A percentile compares a stretch with the other conserved stretches of the same genome.
These are phyloP conservation scores for Ceratocystiopsis brevicomis DNA, from an alignment of 2,329 filamentous ascomycete species.

Conservation along the genomic window DNA sequence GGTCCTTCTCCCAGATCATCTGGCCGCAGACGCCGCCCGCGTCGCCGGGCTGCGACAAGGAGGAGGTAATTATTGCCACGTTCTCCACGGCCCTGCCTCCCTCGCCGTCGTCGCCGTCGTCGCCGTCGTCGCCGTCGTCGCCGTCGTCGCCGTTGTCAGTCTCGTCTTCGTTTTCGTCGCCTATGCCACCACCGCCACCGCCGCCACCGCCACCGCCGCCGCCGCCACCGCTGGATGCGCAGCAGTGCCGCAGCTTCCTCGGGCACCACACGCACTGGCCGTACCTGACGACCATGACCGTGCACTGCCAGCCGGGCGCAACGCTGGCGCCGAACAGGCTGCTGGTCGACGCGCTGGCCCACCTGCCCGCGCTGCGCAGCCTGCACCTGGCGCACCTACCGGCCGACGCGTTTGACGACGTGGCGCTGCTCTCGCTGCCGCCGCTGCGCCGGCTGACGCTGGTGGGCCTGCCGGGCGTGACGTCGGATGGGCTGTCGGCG, in stretches of 20 bases:
- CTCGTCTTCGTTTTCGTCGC: neutral
- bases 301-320: constrained; percentile 39
- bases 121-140: no score
- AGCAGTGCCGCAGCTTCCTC: constrained; percentile 17
- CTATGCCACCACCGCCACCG: constrained; percentile 17
- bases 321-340: constrained; percentile 33
- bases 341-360: constrained; percentile 28
- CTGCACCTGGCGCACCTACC: constrained; percentile 41
- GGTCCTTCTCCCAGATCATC: constrained; percentile 4
- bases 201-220: constrained; percentile 15
- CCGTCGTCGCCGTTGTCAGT: neutral
- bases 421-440: constrained; percentile 34
- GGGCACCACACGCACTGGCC: constrained; percentile 34
- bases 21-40: constrained; percentile 1
- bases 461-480: constrained; percentile 35
- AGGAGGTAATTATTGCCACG: neutral
- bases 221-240: constrained; percentile 20
- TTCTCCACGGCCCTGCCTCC: neutral
- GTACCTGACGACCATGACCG: constrained; percentile 33
- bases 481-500: constrained; percentile 33
- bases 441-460: constrained; percentile 35
- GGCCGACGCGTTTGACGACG: constrained; percentile 35
- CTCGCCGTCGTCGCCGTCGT: neutral
- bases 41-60: neutral
- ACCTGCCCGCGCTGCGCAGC: constrained; percentile 34